Evolutionary conservation across 306 rosid species (phyloP), one percentile per base, ranked within the genome.

Genomic region (Vicia sativa): DNA sequence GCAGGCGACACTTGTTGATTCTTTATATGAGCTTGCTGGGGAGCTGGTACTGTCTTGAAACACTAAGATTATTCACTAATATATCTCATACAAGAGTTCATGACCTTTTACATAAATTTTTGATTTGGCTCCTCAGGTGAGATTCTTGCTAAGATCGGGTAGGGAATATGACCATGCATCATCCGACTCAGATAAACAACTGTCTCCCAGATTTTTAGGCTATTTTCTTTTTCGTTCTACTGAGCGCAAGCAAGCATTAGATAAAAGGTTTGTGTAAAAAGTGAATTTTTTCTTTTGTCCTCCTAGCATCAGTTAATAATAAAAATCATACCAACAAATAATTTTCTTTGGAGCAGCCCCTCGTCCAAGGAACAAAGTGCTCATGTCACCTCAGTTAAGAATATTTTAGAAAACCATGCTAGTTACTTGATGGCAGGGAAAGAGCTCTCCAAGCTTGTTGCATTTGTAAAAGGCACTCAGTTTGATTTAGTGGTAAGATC

Each of bases 71-170:
- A 38, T 55, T 52, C 56, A 23, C 48, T 74, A 59, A 48, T 74
- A 53, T 61, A 38, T 72, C 62, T 67, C 21, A 54, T 31, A 31
- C 59, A 67, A 54, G 68, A 61, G 68, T 63, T 71, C 53, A 14
- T 63, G 50, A 28, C 37, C 64, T 60, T 37, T 64, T 65, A 56
- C 53, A 71, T 34, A 29, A 45, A 39, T 67, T 72, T 61, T 64
- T 73, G 52, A 63, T 42, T 76, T 78, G 73, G 67, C 65, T 77
- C 65, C 71, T 55, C 70, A 93, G 99, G 96, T 93, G 79, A 85
- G 99, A 83, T 93, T 93, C 86, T 87, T 93, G 83, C 80, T 93
- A 75, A 87, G 97, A 88, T 93, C 99, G 37, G 97, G 99, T 67
- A 83, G 95, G 72, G 97, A 93, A 10, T 86, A 82, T 37, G 99